Evolutionary conservation across 2,329 filamentous ascomycete genomes (phyloP), one percentile per base, ranked within the genome.

Genomic region (Alternaria brassicicola): DNA sequence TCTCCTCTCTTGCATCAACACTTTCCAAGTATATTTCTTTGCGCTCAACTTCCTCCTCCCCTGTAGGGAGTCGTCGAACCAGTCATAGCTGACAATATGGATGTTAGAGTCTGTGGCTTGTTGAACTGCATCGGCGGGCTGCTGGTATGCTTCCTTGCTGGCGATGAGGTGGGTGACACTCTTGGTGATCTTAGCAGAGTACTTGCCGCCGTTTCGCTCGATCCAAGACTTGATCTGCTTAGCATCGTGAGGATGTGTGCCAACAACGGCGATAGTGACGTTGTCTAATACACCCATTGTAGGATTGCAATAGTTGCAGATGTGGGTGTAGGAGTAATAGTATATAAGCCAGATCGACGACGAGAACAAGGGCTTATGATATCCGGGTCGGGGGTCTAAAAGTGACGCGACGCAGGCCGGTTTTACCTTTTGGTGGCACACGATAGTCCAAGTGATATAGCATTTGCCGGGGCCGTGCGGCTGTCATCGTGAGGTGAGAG

Each of bases 141-240:
- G 76, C 61, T 84, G 82, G 75, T 86, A 93, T 15, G 88, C 84
- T 31, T 86, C 82, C 48, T 84, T 79, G 0, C 86, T 86, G 52
- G 87, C 85, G 21, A 97, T 82, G 0, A 97, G 78, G 76, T 96
- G 92, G 0, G 92, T 96, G 9, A 89, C 85, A 0, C 79, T 68
- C 0, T 80, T 72, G 25, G 80, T 81, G 17, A 92, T 76, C 0
- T 81, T 77, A 1, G 79, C 72, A 0, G 79, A 77, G 70, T 87
- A 89, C 1, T 56, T 74, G 1, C 90, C 92, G 6, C 86, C 87
- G 57, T 89, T 86, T 4, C 80, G 71, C 4, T 79, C 78, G 9
- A 91, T 82, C 91, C 91, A 96, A 36, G 80, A 79, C 33, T 82
- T 82, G 33, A 95, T 82, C 39, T 90, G 84, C 1, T 84, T 80